A percentile compares a stretch with the other conserved stretches of the same genome.
Evolutionary conservation across 2,329 filamentous ascomycete species (phyloP).

Genomic region (Achaetomium macrosporum): DNA sequence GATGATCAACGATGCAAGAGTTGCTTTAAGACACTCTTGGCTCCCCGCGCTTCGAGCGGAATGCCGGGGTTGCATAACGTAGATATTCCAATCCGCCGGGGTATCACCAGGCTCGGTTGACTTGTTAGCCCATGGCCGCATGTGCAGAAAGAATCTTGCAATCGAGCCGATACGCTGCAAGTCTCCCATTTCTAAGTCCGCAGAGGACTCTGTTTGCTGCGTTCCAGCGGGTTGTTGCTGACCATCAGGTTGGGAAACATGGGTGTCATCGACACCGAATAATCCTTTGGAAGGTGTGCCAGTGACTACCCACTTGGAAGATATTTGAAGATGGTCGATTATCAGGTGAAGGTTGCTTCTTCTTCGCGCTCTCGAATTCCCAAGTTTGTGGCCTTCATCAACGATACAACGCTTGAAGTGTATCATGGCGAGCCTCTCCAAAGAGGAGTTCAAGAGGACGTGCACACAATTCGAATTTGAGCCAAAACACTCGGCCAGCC

Average conservation of each 20-base stretch:
- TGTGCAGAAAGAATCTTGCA: constrained; percentile 64
- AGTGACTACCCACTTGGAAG: constrained; percentile 81
- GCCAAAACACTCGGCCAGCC: constrained; percentile 42
- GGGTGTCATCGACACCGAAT: constrained; percentile 58
- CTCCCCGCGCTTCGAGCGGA: constrained; percentile 48
- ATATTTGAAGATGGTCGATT: constrained; percentile 52
- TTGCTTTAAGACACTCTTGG: constrained; percentile 57
- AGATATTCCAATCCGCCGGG: constrained; percentile 63
- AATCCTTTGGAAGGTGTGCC: constrained; percentile 83
- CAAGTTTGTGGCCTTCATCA: constrained; percentile 85
- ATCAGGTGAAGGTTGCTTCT: constrained; percentile 51
- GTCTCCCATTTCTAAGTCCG: constrained; percentile 54
- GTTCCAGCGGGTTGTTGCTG: not conserved
- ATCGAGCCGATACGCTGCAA: constrained; percentile 61
- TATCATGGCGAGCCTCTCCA: constrained; percentile 50
- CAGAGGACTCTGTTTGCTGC: constrained; percentile 32
- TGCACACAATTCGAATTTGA: constrained; percentile 23
- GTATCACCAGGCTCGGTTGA: constrained; percentile 48
- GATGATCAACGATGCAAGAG: constrained; percentile 73
- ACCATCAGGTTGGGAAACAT: constrained; percentile 9
- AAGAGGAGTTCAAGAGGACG: constrained; percentile 44
- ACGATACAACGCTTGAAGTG: constrained; percentile 87
- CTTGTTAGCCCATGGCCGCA: constrained; percentile 71
- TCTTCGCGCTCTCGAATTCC: constrained; percentile 51
- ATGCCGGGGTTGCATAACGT: constrained; percentile 58